These are phyloP conservation scores for Forsythia suspensa DNA, from an alignment of 257 asterid species.

Conservation along the genomic window DNA sequence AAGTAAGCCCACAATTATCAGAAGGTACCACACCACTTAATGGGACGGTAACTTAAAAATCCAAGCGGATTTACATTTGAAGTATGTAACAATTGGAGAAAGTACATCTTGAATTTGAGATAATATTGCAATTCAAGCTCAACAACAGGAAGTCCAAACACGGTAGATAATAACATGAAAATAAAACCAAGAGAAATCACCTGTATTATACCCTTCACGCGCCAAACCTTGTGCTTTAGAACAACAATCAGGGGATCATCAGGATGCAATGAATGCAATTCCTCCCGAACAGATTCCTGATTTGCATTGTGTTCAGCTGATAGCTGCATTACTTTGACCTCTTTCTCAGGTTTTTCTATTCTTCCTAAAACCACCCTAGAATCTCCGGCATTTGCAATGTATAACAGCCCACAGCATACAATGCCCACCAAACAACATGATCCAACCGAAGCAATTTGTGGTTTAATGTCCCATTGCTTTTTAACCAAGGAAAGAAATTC, in stretches of 20 bases:
- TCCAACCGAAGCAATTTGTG: constrained; percentile 82
- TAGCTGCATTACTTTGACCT: constrained; percentile 62
- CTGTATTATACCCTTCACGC: constrained; percentile 90
- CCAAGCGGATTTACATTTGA: neutral
- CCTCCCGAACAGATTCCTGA: constrained; percentile 61
- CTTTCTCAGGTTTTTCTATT: constrained; percentile 39
- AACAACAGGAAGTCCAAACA: neutral
- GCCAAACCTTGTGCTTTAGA: constrained; percentile 80
- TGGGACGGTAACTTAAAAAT: neutral
- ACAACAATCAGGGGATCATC: constrained; percentile 75
- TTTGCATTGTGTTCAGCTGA: constrained; percentile 78
- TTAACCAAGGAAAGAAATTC: constrained; percentile 66
- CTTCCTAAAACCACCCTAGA: constrained; percentile 75
- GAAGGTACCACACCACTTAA: too few relatives aligned
- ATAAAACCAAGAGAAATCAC: constrained; percentile 28
- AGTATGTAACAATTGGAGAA: neutral
- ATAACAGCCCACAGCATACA: constrained; percentile 56
- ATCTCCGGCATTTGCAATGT: constrained; percentile 83
- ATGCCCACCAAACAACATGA: constrained; percentile 82
- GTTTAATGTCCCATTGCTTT: constrained; percentile 63
- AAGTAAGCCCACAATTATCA: too few relatives aligned
- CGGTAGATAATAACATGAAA: neutral
- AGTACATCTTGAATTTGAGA: neutral
- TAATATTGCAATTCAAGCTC: neutral
- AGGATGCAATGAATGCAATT: constrained; percentile 63